phyloP scores from a whole-genome alignment of 768 basidiomycete species.

The Pleurotus tuoliensis region DNA sequence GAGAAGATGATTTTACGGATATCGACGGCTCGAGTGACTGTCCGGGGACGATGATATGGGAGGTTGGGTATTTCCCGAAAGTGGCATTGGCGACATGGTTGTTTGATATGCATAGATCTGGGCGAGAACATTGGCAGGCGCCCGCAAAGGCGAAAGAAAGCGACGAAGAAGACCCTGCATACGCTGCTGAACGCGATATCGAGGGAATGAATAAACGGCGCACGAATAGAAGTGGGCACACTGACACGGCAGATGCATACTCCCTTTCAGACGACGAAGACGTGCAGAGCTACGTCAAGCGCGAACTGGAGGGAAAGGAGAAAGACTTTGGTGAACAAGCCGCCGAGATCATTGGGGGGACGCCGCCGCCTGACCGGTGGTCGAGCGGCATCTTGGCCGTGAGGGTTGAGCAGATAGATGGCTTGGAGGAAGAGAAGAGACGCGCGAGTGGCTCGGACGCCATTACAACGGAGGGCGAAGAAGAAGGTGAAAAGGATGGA shows the following conservation, averaged over 20 bases:
- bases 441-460: constrained; percentile 38
- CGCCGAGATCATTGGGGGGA: constrained; percentile 37
- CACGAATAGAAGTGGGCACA: neutral
- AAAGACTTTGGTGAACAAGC: constrained; percentile 30
- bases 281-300: constrained; percentile 25
- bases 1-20: constrained; percentile 41
- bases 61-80: constrained; percentile 50
- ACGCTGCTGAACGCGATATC: neutral
- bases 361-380: constrained; percentile 57
- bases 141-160: neutral
- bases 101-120: neutral
- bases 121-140: neutral
- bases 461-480: constrained; percentile 48
- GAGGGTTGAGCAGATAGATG: constrained; percentile 61
- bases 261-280: constrained; percentile 23
- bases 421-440: constrained; percentile 55
- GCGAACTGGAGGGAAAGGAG: constrained; percentile 16
- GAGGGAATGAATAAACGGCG: neutral
- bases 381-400: constrained; percentile 65
- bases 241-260: constrained; percentile 4
- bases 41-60: constrained; percentile 41
- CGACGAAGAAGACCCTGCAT: neutral
- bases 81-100: constrained; percentile 27
- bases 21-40: constrained; percentile 20
- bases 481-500: constrained; percentile 50